Conservation (phyloP, 331 rosid genomes). For the Malus hybrid region DNA sequence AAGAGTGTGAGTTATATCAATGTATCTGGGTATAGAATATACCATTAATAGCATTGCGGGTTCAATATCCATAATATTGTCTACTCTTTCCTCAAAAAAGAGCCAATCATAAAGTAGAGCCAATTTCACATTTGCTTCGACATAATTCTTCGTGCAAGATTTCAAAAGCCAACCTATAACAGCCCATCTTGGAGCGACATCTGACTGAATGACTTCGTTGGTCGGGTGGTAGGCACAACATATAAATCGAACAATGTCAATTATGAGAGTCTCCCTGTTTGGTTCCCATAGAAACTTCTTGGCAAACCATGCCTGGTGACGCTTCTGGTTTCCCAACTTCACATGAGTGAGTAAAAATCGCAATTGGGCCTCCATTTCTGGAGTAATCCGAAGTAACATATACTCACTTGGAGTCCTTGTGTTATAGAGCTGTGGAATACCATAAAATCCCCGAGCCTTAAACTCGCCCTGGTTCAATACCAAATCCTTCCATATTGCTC, state of each 20-base stretch:
- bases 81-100: conserved; percentile 48
- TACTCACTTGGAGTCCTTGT: conserved; percentile 50
- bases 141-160: conserved; percentile 37
- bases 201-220: conserved; percentile 71
- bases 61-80: conserved; percentile 73
- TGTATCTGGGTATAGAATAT: conserved; percentile 48
- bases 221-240: conserved; percentile 82
- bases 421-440: conserved; percentile 50
- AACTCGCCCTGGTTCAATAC: neutral
- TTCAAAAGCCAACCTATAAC: conserved; percentile 73
- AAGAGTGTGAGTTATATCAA: conserved; percentile 48
- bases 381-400: conserved; percentile 52
- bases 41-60: conserved; percentile 78
- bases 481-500: neutral
- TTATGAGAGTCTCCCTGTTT: conserved; percentile 46
- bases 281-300: conserved; percentile 47
- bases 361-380: conserved; percentile 63
- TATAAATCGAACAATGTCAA: conserved; percentile 64
- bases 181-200: conserved; percentile 78
- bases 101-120: conserved; percentile 91
- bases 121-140: conserved; percentile 50
- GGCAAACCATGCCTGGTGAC: conserved; percentile 64
- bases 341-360: conserved; percentile 65
- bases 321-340: conserved; percentile 57
- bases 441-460: conserved; percentile 37